Evolutionary conservation across 2,329 filamentous ascomycete species (phyloP).

Genomic region (Pezicula radicicola): DNA sequence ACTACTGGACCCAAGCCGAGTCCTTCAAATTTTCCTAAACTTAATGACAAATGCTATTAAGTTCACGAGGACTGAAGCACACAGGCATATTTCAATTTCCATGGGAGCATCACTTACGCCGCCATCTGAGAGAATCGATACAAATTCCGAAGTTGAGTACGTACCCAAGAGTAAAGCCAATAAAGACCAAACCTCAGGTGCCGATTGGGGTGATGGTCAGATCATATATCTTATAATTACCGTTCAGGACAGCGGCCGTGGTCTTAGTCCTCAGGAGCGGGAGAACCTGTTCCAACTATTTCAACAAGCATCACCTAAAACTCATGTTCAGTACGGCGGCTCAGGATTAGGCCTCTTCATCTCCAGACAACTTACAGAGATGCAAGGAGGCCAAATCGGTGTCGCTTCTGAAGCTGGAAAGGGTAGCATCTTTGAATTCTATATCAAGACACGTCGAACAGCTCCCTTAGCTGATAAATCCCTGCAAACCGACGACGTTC

Average conservation of each 20-base stretch:
- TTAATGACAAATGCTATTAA: slow-evolving; percentile 78
- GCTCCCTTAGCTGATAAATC: slow-evolving; percentile 17
- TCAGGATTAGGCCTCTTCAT: slow-evolving; percentile 78
- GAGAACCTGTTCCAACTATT: slow-evolving; percentile 76
- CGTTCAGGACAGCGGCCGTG: slow-evolving; percentile 75
- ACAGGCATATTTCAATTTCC: slow-evolving; percentile 47
- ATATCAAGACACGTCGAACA: slow-evolving; percentile 55
- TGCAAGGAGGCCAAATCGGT: slow-evolving; percentile 77
- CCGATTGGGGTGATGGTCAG: slow-evolving; percentile 27
- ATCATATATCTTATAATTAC: slow-evolving; percentile 68
- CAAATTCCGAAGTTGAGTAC: slow-evolving; percentile 6
- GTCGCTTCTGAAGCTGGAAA: slow-evolving; percentile 63
- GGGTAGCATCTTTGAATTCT: slow-evolving; percentile 70
- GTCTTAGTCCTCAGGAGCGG: slow-evolving; percentile 66
- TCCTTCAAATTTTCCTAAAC: slow-evolving; percentile 78
- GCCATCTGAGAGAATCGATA: slow-evolving; percentile 2
- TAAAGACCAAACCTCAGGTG: slow-evolving; percentile 8
- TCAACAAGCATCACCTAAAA: slow-evolving; percentile 71
- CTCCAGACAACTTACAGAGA: slow-evolving; percentile 69
- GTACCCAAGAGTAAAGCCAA: slow-evolving; percentile 3
- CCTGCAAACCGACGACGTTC: slow-evolving; percentile 11
- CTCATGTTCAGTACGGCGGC: slow-evolving; percentile 75
- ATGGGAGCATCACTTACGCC: slow-evolving; percentile 29
- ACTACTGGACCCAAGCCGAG: slow-evolving; percentile 65
- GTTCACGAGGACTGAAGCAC: slow-evolving; percentile 67